phyloP scores from a whole-genome alignment of 257 asterid genomes.

The Eucommia ulmoides region DNA sequence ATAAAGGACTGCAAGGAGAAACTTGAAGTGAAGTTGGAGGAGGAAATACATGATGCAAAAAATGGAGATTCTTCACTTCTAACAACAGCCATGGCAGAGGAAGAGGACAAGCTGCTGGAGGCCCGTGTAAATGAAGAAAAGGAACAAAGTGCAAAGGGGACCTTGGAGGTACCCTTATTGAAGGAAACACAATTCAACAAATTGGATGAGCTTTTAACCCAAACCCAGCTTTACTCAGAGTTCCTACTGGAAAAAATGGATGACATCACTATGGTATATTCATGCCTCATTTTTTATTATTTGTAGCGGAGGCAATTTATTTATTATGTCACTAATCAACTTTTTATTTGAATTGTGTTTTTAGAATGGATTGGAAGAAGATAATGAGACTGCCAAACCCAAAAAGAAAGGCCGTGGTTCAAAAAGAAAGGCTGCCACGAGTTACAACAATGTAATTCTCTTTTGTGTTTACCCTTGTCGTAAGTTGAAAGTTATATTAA shows the following conservation, averaged over 20 bases:
- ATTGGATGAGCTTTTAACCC: conserved; percentile 90
- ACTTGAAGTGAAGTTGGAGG: conserved; percentile 22
- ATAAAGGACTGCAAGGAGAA: conserved; percentile 54
- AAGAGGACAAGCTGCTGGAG: conserved; percentile 42
- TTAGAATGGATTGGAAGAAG: conserved; percentile 49
- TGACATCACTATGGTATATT: conserved; percentile 55
- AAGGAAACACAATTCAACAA: conserved; percentile 60
- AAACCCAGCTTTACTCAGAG: conserved; percentile 83
- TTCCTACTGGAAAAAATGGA: conserved; percentile 95
- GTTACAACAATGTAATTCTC: conserved; percentile 38
- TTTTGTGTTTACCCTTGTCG: conserved; percentile 6
- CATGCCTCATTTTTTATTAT: too few relatives aligned
- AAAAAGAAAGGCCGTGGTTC: conserved; percentile 59
- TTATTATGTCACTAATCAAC: conserved; percentile 10
- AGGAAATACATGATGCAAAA: conserved; percentile 23
- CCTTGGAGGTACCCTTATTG: conserved; percentile 34
- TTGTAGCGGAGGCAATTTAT: too few relatives aligned
- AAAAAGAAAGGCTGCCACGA: conserved; percentile 58
- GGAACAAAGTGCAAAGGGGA: conserved; percentile 13
- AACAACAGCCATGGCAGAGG: conserved; percentile 43
- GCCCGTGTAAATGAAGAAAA: conserved; percentile 48
- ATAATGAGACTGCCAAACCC: conserved; percentile 20
- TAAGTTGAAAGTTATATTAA: too few relatives aligned
- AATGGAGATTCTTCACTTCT: conserved; percentile 27
- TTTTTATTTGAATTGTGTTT: conserved; percentile 4